Conservation (phyloP, 805 yeast genomes). For the Saturnispora kantuleensis region DNA sequence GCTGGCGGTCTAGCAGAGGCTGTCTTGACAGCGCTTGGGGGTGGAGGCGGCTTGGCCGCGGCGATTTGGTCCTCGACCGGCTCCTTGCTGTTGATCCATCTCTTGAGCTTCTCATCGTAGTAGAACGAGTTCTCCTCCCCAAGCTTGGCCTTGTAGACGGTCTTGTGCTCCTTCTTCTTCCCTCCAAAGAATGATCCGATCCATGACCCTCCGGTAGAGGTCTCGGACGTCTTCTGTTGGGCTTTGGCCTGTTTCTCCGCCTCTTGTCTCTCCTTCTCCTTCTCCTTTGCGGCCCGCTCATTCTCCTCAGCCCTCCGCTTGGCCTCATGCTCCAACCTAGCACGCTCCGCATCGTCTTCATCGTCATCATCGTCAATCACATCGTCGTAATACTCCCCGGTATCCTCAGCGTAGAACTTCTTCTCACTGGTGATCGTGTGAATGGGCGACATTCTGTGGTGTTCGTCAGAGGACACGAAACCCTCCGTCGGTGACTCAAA, state of each 20-base stretch:
- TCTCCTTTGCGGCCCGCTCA: constrained; percentile 12
- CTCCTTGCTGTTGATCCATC: constrained; percentile 75
- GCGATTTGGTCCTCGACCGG: constrained; percentile 54
- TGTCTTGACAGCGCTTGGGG: constrained; percentile 30
- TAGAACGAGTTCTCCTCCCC: constrained; percentile 69
- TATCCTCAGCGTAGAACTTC: constrained; percentile 23
- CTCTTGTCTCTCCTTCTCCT: constrained; percentile 14
- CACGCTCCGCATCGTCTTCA: constrained; percentile 31
- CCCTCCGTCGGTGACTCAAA: constrained; percentile 21
- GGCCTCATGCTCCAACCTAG: constrained; percentile 28
- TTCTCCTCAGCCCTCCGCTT: constrained; percentile 22
- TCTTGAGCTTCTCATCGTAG: constrained; percentile 72
- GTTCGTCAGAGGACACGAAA: neutral
- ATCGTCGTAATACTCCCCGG: constrained; percentile 24
- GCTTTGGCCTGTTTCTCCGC: neutral
- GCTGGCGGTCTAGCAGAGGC: constrained; percentile 15
- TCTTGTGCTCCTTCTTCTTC: constrained; percentile 52
- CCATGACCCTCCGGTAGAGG: constrained; percentile 29
- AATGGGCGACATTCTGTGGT: constrained; percentile 14
- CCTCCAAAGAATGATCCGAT: constrained; percentile 54
- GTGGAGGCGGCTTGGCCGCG: constrained; percentile 58
- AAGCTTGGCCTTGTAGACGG: constrained; percentile 64
- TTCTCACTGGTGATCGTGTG: constrained; percentile 20
- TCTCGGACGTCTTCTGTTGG: neutral
- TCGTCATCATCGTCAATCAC: constrained; percentile 32